Evolutionary conservation across 73 alveolate genomes (phyloP).

Genomic region (Uronychia binucleata): DNA sequence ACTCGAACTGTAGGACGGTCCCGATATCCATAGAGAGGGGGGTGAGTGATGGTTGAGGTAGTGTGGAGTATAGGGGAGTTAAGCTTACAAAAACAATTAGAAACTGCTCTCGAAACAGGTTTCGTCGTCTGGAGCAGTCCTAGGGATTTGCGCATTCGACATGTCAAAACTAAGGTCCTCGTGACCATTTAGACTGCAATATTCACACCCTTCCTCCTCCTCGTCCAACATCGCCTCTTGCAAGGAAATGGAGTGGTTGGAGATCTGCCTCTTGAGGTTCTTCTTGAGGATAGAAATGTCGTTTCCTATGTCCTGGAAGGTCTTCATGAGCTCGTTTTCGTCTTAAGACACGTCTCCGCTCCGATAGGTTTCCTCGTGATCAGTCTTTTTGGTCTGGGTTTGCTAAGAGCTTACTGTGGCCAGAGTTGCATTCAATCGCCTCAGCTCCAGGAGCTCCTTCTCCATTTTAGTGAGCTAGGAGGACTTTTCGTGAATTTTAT

Average conservation of each 20-base stretch:
- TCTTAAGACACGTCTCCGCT: background rate
- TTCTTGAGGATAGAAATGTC: background rate
- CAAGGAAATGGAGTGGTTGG: background rate
- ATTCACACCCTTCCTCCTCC: background rate
- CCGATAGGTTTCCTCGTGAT: background rate
- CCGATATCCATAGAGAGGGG: too few relatives aligned
- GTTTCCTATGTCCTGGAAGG: background rate
- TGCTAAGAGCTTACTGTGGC: background rate
- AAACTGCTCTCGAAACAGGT: too few relatives aligned
- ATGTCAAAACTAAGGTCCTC: background rate
- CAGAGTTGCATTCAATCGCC: background rate
- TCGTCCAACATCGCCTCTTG: background rate
- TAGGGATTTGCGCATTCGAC: background rate
- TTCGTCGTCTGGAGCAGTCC: background rate
- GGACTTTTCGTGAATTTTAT: background rate
- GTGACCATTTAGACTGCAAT: background rate
- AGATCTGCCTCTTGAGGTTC: background rate
- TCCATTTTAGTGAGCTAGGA: background rate
- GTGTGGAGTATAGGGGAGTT: too few relatives aligned
- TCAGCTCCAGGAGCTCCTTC: background rate
- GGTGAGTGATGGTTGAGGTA: too few relatives aligned
- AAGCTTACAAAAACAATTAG: too few relatives aligned
- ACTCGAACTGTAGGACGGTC: too few relatives aligned
- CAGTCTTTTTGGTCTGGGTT: background rate
- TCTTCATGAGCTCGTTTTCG: background rate